phyloP scores from a whole-genome alignment of 192 early-diverging fungal species.

The Coemansia sp. region DNA sequence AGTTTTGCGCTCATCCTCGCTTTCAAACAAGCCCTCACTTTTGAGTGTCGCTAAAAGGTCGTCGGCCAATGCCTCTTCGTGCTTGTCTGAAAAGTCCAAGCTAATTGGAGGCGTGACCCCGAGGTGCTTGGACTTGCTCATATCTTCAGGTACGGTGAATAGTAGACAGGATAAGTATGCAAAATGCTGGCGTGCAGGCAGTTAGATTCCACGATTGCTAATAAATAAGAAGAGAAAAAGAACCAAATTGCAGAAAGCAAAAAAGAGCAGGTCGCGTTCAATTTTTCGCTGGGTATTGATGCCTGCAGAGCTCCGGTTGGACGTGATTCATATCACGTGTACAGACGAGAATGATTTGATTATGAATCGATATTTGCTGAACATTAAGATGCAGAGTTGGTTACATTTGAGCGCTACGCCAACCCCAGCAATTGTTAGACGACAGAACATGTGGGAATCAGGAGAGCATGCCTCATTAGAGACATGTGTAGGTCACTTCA shows the following conservation, averaged over 20 bases:
- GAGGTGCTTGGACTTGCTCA: conserved; percentile 48
- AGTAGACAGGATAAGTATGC: not conserved
- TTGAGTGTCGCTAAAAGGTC: conserved; percentile 69
- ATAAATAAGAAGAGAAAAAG: not conserved
- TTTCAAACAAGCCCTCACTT: conserved; percentile 81
- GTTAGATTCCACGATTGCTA: not conserved
- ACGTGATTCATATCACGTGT: no score
- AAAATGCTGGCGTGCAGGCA: not conserved
- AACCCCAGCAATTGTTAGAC: no score
- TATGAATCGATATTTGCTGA: no score
- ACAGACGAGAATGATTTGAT: no score
- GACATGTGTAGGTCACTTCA: not conserved
- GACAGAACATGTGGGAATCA: no score
- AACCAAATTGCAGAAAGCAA: not conserved
- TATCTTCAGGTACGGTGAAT: not conserved
- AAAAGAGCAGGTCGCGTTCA: not conserved
- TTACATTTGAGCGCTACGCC: no score
- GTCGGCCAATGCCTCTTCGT: conserved; percentile 72
- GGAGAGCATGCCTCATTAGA: no score
- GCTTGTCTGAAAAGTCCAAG: conserved; percentile 57
- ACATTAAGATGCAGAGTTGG: no score
- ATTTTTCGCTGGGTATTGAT: no score
- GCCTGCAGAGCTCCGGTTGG: no score
- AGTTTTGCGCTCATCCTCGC: conserved; percentile 76
- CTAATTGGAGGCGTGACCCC: conserved; percentile 87